phyloP scores from a whole-genome alignment of 2,329 filamentous ascomycete species.

The Verticillium dahliae region DNA sequence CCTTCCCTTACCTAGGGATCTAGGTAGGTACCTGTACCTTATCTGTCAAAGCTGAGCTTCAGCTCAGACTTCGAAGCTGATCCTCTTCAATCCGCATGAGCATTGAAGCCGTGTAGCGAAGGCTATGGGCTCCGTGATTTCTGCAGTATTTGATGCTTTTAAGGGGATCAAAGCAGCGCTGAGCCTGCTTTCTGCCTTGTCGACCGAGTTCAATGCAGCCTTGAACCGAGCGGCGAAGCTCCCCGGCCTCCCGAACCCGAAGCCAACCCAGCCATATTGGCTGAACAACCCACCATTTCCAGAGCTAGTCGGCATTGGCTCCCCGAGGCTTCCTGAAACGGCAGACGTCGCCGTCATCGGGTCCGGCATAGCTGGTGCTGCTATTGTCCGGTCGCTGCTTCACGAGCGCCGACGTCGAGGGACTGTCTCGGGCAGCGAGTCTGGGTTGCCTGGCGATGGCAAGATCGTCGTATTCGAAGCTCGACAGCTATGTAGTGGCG shows the following conservation, averaged over 20 bases:
- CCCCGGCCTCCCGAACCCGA: constrained; percentile 11
- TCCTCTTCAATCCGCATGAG: neutral
- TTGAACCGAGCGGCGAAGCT: neutral
- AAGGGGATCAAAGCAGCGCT: neutral
- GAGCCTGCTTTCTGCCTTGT: neutral
- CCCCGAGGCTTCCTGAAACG: constrained; percentile 8
- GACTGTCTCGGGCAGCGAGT: neutral
- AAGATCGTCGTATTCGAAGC: constrained; percentile 12
- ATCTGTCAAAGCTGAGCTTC: too few relatives aligned
- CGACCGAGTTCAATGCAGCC: neutral
- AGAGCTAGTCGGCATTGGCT: constrained; percentile 2
- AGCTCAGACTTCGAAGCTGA: too few relatives aligned
- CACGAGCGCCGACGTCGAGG: neutral
- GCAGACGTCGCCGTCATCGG: constrained; percentile 16
- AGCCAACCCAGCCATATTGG: constrained; percentile 14
- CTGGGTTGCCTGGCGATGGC: neutral
- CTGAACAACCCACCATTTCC: constrained; percentile 4
- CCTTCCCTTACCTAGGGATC: too few relatives aligned
- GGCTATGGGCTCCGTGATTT: neutral
- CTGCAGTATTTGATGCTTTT: neutral
- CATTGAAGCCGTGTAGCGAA: neutral
- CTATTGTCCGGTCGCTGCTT: constrained; percentile 9
- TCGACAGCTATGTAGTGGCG: constrained; percentile 8
- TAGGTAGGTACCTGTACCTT: too few relatives aligned
- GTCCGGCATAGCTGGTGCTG: constrained; percentile 13